A percentile compares a stretch with the other conserved stretches of the same genome.
These are phyloP conservation scores for Phalaenopsis hybrid DNA, from an alignment of 116 monocot genomes.

Conservation along the genomic window DNA sequence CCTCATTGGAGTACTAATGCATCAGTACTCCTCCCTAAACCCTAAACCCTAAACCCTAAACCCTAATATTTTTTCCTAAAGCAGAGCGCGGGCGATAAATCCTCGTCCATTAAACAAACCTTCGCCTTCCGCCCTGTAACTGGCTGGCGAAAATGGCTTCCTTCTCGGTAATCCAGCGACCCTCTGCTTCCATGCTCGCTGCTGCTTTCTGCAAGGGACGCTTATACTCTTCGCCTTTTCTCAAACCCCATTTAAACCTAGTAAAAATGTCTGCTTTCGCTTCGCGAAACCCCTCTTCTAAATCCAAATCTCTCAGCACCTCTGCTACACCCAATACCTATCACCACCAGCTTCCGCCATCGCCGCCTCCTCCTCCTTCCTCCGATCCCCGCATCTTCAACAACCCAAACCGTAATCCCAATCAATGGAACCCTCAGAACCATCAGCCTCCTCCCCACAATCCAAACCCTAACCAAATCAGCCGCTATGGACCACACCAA, in stretches of 20 bases:
- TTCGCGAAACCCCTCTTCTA: background rate
- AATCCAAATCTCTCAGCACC: slow-evolving; percentile 19
- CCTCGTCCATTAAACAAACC: background rate
- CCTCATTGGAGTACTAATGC: too few relatives aligned
- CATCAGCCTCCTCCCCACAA: slow-evolving; percentile 4
- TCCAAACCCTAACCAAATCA: slow-evolving; percentile 12
- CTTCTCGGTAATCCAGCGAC: slow-evolving; percentile 29
- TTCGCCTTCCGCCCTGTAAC: background rate
- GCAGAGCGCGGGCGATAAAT: too few relatives aligned
- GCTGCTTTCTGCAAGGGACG: slow-evolving; percentile 24
- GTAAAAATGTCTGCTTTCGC: background rate
- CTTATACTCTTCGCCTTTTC: background rate
- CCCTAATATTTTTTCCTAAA: too few relatives aligned
- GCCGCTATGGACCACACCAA: slow-evolving; percentile 1
- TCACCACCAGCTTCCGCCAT: slow-evolving; percentile 4
- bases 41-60: too few relatives aligned
- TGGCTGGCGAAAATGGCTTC: slow-evolving; percentile 15
- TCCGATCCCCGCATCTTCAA: slow-evolving; percentile 17
- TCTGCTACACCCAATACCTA: slow-evolving; percentile 22
- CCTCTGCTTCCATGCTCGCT: slow-evolving; percentile 29
- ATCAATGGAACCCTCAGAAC: slow-evolving; percentile 18
- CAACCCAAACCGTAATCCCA: slow-evolving; percentile 13
- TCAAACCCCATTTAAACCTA: slow-evolving; percentile 15
- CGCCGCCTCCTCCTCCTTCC: slow-evolving; percentile 14
- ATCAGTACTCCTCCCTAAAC: too few relatives aligned